phyloP scores from a whole-genome alignment of 2,329 filamentous ascomycete species.

The Harringtonia lauricola region DNA sequence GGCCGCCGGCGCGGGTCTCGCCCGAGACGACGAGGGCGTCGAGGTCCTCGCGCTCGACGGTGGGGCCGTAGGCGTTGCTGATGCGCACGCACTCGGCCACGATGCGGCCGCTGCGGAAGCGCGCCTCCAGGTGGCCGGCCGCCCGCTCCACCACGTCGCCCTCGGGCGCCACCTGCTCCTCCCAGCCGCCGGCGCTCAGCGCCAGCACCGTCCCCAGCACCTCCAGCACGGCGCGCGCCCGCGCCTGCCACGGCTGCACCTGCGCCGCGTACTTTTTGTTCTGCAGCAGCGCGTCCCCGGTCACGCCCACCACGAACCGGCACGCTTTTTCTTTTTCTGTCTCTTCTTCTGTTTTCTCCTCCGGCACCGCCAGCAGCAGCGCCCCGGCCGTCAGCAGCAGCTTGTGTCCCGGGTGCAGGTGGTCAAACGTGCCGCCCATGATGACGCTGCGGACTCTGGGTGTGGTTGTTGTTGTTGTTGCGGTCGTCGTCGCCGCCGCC shows the following conservation, averaged over 20 bases:
- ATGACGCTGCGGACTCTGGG: conserved; percentile 48
- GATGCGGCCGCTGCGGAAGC: conserved; percentile 45
- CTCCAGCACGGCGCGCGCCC: conserved; percentile 56
- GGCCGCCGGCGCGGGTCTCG: conserved; percentile 76
- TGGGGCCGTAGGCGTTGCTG: conserved; percentile 81
- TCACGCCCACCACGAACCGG: conserved; percentile 72
- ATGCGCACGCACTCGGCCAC: conserved; percentile 71
- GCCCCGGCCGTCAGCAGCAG: conserved; percentile 83
- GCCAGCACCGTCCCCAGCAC: conserved; percentile 60
- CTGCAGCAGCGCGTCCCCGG: conserved; percentile 71
- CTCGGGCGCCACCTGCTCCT: conserved; percentile 26
- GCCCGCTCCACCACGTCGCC: conserved; percentile 15
- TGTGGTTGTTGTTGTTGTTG: conserved; percentile 4
- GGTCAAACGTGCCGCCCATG: conserved; percentile 91
- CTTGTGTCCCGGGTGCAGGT: conserved; percentile 92
- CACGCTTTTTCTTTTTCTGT: too few relatives aligned
- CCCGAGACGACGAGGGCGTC: conserved; percentile 75
- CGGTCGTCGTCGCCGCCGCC: background rate
- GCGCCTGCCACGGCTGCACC: conserved; percentile 68
- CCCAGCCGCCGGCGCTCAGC: conserved; percentile 30
- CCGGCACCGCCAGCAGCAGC: conserved; percentile 51
- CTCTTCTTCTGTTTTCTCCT: conserved; percentile 23
- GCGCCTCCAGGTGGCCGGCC: conserved; percentile 37
- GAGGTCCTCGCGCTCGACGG: conserved; percentile 69
- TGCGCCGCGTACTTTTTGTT: conserved; percentile 82